Base-by-base conservation (phyloP, 306 rosid genomes). In the Citrullus amarus region DNA sequence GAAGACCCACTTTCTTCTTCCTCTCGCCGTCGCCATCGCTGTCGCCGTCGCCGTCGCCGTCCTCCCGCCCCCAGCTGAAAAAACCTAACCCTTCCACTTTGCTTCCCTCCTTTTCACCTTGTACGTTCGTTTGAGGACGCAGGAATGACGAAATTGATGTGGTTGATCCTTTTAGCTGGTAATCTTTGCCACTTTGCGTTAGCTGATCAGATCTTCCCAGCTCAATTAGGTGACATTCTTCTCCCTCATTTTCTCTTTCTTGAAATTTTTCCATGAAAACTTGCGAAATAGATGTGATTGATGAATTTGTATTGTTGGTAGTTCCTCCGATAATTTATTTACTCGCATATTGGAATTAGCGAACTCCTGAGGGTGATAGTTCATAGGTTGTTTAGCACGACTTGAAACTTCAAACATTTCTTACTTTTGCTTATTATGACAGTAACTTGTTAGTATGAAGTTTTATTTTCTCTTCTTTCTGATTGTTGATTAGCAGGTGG, bases 201-300 rank as follows among this genome's bases (percentile, higher is more conserved):
- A 1, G 86, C 95, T 30, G 92, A 90, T 32, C 89, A 82, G 82
- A 82, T 87, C 88, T 79, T 88, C 90, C 85, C 91, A 36, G 86
- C 88, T 80, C 87, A 87, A 22, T 78, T 85, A 65, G 96, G 97
- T 92, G 77, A 60, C 67, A 18, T 60, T 66, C 48, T 67, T 12
- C 72, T 60, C 56, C 60, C 70, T 53, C 46, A 57, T 18, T 25
- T 18, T 3, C 20, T 54, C 2, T 50, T 8, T n/a, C 20, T 38
- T 18, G 3, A 13, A 44, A 6, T n/a, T 79, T 14, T 20, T 4
- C 1, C 10, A 18, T n/a, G 34, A 69, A 22, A 54, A 30, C 10
- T 74, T 28, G 0, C 9, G 30, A 16, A 25, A 28, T 32, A 4
- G 4, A 18, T 32, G 1, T 54, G 14, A 14, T n/a, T 14, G 46